Evolutionary conservation across 1,139 yeast genomes (phyloP), one percentile per base, ranked within the genome.

Genomic region (Kodamaea sp.): DNA sequence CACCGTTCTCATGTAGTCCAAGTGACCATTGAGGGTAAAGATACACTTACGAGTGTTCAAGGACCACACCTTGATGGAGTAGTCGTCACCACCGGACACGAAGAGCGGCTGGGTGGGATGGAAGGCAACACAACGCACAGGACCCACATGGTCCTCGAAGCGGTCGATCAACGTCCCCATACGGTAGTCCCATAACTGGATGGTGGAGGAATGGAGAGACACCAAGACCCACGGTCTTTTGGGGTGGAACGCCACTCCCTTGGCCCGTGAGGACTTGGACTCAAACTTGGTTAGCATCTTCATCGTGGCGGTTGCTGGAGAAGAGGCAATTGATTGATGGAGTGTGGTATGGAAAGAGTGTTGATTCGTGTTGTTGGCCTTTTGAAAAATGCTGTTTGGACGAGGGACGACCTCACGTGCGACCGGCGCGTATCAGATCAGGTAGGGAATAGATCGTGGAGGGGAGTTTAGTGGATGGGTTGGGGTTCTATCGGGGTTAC

Each of bases 181-280:
- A 58, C 99, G 82, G 66, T 94, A 94, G 63, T 94, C 99, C 99
- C 99, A 94, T 46, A 92, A 73, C 63, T 92, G 98, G 59, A 92
- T 90, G 13, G 96, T 88, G 20, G 96, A 88, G 15, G 96, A 86
- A 63, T 90, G 95, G 46, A 94, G 75, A 5, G 97, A 89, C 23
- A 92, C 97, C 51, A 94, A 74, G 35, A 88, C 87, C 97, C 98
- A 94, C 35, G 99, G 97, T 60, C 95, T 74, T 47, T 82, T 84
- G 34, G 98, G 97, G 62, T 94, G 99, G 66, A 94, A 92, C 38
- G 98, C 97, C 55, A 94, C 89, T 46, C 97, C 97, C 67, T 94
- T 94, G 35, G 97, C 97, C 76, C 98, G 77, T 37, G 97, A 88
- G 49, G 97, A 90, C 77, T 94, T 94, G 55, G 97, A 89, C 71